Base-by-base conservation (phyloP, 345 rosid species). In the Pistacia atlantica region DNA sequence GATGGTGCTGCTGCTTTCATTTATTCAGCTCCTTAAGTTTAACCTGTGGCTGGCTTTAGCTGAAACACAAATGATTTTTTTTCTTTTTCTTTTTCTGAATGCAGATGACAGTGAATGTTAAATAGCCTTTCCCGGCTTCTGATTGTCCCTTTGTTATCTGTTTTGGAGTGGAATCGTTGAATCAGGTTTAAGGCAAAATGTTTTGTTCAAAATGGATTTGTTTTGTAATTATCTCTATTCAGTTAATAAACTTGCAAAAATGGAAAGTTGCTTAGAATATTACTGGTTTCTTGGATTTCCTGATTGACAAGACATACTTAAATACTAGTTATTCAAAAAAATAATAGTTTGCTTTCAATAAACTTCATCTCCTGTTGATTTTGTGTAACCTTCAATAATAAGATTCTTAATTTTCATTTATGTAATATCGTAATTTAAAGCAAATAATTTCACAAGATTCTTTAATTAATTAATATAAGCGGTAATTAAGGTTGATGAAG, bases 81-180 rank as follows among this genome's bases (percentile, higher is more conserved):
- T 22, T 22, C 25, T 22, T 22, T 22, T 22, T 22, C 25, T 22
- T 22, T 42, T 18, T 17, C 20, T 33, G 7, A 65, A 22, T 45
- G 78, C 56, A 16, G 78, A 25, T 56, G 72, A 45, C 64, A 28
- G 11, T 55, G 72, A 64, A 38, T 66, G 72, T 45, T 74, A 65
- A 16, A 55, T 66, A 17, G 78, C 66, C 28, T 55, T 65, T 75
- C 31, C 62, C 31, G 65, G 56, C 18, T 4, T 17, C 22, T 33
- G 57, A 4, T 57, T 16, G 38, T 42, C 56, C 64, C 11, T 18
- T 70, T 35, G 11, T 55, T 14, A 20, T 25, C 33, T 70, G 56
- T 37, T 22, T 17, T 56, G 72, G 65, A 65, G 52, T 65, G 68
- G 25, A 65, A 74, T 31, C 13, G 65, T 35, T 55, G n/a, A 11